These are phyloP conservation scores for Tubosaeta sp. DNA, from an alignment of 768 basidiomycete species.

Conservation along the genomic window DNA sequence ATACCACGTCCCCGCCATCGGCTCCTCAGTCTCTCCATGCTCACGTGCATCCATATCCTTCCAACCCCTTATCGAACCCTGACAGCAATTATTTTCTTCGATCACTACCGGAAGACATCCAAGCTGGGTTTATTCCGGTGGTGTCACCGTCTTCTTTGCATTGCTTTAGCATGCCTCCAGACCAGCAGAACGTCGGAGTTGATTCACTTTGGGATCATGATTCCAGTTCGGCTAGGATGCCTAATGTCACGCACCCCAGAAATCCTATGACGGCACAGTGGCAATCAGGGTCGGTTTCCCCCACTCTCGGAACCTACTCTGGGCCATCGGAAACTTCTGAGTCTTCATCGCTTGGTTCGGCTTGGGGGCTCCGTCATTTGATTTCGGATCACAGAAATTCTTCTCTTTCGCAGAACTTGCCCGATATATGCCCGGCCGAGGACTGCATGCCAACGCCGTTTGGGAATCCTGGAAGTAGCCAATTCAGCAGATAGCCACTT, in stretches of 20 bases:
- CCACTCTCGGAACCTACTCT: not conserved
- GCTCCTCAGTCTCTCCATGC: slow-evolving; percentile 2
- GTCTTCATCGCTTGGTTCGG: not conserved
- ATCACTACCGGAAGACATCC: slow-evolving; percentile 4
- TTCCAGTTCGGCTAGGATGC: not conserved
- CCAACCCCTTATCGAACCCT: not conserved
- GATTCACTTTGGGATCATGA: slow-evolving; percentile 3
- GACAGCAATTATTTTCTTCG: not conserved
- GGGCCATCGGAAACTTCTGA: not conserved
- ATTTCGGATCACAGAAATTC: slow-evolving; percentile 2
- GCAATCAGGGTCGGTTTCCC: not conserved
- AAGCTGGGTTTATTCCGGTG: not conserved
- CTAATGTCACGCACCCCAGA: not conserved
- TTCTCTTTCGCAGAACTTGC: not conserved
- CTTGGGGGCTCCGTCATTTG: not conserved
- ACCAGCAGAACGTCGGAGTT: slow-evolving; percentile 1
- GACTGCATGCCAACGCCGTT: not conserved
- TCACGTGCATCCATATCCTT: slow-evolving; percentile 1
- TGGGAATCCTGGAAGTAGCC: slow-evolving; percentile 1
- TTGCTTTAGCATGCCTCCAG: not conserved
- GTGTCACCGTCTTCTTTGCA: not conserved
- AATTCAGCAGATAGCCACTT: not conserved
- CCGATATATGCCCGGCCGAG: slow-evolving; percentile 1
- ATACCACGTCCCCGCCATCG: not conserved
- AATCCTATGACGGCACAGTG: slow-evolving; percentile 4